These are phyloP conservation scores for Phytophthora syringae DNA, from an alignment of 352 stramenopile species.

Conservation along the genomic window DNA sequence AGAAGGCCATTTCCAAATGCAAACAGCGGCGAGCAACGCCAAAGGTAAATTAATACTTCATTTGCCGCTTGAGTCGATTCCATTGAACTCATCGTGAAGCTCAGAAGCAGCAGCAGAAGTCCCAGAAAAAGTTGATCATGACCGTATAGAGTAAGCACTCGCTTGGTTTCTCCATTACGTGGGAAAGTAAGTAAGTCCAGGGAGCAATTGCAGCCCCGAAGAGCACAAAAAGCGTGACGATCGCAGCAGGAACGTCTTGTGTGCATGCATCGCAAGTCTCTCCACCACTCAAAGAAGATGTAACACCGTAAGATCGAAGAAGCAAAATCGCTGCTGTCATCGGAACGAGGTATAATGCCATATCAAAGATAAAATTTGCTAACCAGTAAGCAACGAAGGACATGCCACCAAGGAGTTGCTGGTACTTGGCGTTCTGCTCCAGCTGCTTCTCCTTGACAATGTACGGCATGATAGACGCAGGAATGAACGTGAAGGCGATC, in stretches of 20 bases:
- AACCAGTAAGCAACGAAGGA: constrained; percentile 95
- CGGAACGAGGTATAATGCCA: constrained; percentile 90
- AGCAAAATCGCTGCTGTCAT: constrained; percentile 60
- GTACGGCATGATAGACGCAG: constrained; percentile 93
- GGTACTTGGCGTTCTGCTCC: constrained; percentile 95
- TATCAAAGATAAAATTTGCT: constrained; percentile 94
- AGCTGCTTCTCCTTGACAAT: constrained; percentile 96
- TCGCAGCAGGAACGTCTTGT: constrained; percentile 48
- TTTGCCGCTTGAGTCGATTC: constrained; percentile 53
- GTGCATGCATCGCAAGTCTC: constrained; percentile 48
- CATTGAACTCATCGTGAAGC: constrained; percentile 60
- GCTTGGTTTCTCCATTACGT: constrained; percentile 60
- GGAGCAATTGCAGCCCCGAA: constrained; percentile 67
- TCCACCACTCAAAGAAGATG: constrained; percentile 52
- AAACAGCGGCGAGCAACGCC: constrained; percentile 75
- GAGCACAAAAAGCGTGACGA: constrained; percentile 62
- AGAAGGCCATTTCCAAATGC: constrained; percentile 66
- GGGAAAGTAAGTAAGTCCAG: constrained; percentile 73
- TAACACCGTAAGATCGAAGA: constrained; percentile 56
- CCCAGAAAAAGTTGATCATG: constrained; percentile 80
- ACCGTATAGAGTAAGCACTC: constrained; percentile 67
- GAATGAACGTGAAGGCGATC: constrained; percentile 94
- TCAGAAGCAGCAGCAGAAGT: constrained; percentile 62
- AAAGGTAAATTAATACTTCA: constrained; percentile 59
- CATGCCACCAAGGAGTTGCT: constrained; percentile 96